Evolutionary conservation across 192 early-diverging fungal genomes (phyloP).

Genomic region (Hyaloraphidium curvatum): DNA sequence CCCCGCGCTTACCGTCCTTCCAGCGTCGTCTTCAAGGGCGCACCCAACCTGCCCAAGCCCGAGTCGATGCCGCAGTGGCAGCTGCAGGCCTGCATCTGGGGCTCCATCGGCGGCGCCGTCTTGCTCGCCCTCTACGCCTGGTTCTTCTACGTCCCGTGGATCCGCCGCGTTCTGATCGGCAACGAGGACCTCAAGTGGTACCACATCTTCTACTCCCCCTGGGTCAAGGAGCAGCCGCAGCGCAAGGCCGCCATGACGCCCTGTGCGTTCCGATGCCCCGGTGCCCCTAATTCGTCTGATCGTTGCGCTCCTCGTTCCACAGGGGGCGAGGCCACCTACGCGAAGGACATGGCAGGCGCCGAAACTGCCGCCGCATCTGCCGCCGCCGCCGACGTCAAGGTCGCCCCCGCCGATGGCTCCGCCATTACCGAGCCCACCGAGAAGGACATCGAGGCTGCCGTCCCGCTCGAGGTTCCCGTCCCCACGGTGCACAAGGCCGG

Average conservation of each 20-base stretch:
- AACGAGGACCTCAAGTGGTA: background rate
- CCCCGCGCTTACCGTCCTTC: too few species aligned
- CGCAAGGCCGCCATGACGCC: background rate
- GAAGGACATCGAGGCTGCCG: too few species aligned
- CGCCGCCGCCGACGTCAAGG: background rate
- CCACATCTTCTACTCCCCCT: background rate
- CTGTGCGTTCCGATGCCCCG: too few species aligned
- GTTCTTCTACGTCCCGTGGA: constrained; percentile 4
- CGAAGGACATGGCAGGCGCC: background rate
- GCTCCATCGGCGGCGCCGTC: constrained; percentile 12
- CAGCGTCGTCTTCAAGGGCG: constrained; percentile 53
- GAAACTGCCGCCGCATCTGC: background rate
- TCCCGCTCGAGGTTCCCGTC: too few species aligned
- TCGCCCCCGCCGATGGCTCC: constrained; percentile 9
- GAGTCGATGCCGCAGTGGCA: background rate
- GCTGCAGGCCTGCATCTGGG: constrained; percentile 22
- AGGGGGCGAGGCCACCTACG: background rate
- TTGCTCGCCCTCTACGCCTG: background rate
- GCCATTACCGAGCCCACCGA: too few species aligned
- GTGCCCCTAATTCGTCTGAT: too few species aligned
- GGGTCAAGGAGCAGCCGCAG: background rate
- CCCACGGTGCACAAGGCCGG: too few species aligned
- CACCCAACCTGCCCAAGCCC: constrained; percentile 21
- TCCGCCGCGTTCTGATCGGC: background rate
- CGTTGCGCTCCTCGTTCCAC: background rate